Evolutionary conservation across 129 eudicot genomes (phyloP), one percentile per base, ranked within the genome.

Genomic region (Helichrysum umbraculigerum): DNA sequence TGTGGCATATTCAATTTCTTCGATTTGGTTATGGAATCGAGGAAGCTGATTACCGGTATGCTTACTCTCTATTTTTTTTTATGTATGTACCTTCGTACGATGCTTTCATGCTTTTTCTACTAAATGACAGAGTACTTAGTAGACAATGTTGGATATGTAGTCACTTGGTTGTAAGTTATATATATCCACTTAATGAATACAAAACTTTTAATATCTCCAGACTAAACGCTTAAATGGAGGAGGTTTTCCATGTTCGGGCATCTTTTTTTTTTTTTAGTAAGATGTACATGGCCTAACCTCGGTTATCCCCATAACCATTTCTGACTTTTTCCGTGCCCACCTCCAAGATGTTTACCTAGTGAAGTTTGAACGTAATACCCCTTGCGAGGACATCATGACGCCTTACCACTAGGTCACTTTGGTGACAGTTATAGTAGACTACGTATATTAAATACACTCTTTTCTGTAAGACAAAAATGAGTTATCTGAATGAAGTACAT

Each of bases 21-120:
- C 91, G 75, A 68, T 76, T 91, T 74, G 85, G 81, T 78, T 77
- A 81, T 77, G 97, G 93, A 52, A 81, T 94, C 20, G 88, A 92
- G 78, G 96, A 94, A 79, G 76, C 78, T 16, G 88, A 91, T 74
- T 94, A 94, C 83, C 90, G 98, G 98, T 94, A 87, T 68, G 88
- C 9, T n/a, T 34, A 22, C 64, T 11, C 33, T 12, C 4, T 44
- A 44, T 44, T 12, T 44, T 44, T 44, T 25, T 25, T 25, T 25
- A 25, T 25, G 28, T 25, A 25, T 25, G 28, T 25, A 25, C 28
- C 28, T 25, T 25, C 28, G 28, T 25, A 44, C 5, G 65, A 47
- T 30, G 25, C 21, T 74, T 64, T 47, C 64, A 50, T 63, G 50
- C 22, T 65, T 33, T 20, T 33, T 66, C 39, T 76, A 32, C 66